phyloP scores from a whole-genome alignment of 768 basidiomycete species.

The Hericium erinaceus region DNA sequence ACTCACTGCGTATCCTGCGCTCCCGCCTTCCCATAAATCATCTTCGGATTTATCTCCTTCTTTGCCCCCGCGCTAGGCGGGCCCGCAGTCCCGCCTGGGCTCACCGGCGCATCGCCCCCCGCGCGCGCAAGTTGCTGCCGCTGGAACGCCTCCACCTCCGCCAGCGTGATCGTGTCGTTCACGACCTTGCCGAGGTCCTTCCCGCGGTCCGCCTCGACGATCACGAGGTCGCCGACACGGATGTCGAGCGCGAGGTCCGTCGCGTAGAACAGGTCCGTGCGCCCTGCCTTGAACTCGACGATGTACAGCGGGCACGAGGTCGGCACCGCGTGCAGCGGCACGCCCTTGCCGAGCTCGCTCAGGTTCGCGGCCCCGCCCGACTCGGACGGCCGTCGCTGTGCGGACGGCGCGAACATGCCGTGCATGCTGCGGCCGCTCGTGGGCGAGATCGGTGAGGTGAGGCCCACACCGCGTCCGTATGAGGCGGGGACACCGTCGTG shows the following conservation, averaged over 20 bases:
- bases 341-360: slow-evolving; percentile 74
- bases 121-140: slow-evolving; percentile 60
- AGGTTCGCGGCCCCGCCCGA: slow-evolving; percentile 23
- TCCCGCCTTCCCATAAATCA: slow-evolving; percentile 86
- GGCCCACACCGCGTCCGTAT: slow-evolving; percentile 18
- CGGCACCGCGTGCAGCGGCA: slow-evolving; percentile 79
- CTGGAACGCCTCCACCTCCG: slow-evolving; percentile 88
- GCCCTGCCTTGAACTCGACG: slow-evolving; percentile 95
- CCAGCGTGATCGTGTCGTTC: slow-evolving; percentile 83
- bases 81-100: slow-evolving; percentile 31
- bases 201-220: slow-evolving; percentile 94
- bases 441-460: slow-evolving; percentile 52
- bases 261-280: slow-evolving; percentile 90
- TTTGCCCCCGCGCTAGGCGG: slow-evolving; percentile 34
- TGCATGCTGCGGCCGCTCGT: slow-evolving; percentile 19
- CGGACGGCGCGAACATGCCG: slow-evolving; percentile 5
- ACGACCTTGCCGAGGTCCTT: slow-evolving; percentile 88
- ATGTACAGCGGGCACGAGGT: slow-evolving; percentile 87
- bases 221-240: slow-evolving; percentile 83
- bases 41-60: slow-evolving; percentile 95
- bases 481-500: slow-evolving; percentile 9
- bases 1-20: slow-evolving; percentile 74
- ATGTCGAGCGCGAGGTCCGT: slow-evolving; percentile 60
- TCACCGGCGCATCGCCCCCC: slow-evolving; percentile 34
- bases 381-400: slow-evolving; percentile 33